A percentile compares a stretch with the other conserved stretches of the same genome.
Evolutionary conservation across 2,329 filamentous ascomycete genomes (phyloP).

Genomic region (Hymenoscyphus infarciens): DNA sequence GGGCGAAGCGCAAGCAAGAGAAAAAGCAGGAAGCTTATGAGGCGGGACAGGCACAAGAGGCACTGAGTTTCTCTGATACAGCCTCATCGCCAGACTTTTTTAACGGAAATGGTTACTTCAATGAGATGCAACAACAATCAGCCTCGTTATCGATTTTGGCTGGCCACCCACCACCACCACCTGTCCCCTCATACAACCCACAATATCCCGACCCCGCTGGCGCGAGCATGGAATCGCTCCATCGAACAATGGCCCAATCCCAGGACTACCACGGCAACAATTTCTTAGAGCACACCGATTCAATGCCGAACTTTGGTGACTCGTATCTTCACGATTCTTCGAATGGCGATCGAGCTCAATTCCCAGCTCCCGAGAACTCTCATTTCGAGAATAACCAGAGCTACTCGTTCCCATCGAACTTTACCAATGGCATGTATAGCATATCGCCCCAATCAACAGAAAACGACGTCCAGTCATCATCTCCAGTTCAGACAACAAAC

Average conservation of each 20-base stretch:
- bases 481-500: conserved; percentile 17
- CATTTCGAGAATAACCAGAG: conserved; percentile 16
- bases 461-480: conserved; percentile 18
- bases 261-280: conserved; percentile 19
- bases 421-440: conserved; percentile 20
- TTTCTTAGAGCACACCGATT: conserved; percentile 20
- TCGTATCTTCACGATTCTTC: conserved; percentile 18
- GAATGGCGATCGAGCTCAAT: conserved; percentile 27
- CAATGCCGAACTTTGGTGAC: conserved; percentile 18
- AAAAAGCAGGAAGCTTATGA: conserved; percentile 52
- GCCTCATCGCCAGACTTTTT: conserved; percentile 31
- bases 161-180: conserved; percentile 27
- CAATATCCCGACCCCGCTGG: conserved; percentile 29
- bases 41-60: conserved; percentile 38
- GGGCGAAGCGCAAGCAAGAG: conserved; percentile 53
- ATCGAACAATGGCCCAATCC: conserved; percentile 29
- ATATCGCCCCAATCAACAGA: conserved; percentile 19
- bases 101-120: conserved; percentile 21
- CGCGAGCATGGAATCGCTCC: conserved; percentile 31
- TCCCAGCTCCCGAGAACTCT: conserved; percentile 21
- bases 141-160: conserved; percentile 19
- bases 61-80: conserved; percentile 26
- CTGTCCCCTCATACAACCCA: conserved; percentile 29
- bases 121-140: conserved; percentile 19
- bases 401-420: conserved; percentile 22